Conservation (phyloP, 2,329 filamentous ascomycete species). For the Thermoascus crustaceus region DNA sequence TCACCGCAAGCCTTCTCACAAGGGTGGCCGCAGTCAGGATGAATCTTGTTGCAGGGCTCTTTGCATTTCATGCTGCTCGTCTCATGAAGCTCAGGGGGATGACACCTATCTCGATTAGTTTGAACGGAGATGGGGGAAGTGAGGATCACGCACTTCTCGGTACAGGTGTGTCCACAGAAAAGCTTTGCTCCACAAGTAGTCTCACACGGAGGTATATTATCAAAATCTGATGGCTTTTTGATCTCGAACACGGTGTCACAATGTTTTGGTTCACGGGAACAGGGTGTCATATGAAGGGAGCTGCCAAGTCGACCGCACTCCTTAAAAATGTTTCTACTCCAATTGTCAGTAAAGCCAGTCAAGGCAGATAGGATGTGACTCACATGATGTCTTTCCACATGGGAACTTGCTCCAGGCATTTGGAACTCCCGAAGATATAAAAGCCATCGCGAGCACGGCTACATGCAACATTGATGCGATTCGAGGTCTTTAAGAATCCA, state of each 20-base stretch:
- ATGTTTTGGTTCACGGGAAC: constrained; percentile 15
- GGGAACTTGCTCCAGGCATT: constrained; percentile 14
- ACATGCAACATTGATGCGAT: constrained; percentile 53
- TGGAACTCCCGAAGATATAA: constrained; percentile 26
- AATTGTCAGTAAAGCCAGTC: not conserved
- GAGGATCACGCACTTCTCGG: constrained; percentile 4
- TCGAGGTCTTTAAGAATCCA: constrained; percentile 55
- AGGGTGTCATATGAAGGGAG: constrained; percentile 13
- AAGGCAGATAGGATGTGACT: not conserved
- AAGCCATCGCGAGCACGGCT: constrained; percentile 26
- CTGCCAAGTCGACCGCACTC: constrained; percentile 13
- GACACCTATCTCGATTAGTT: constrained; percentile 10
- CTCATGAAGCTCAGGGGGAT: constrained; percentile 13
- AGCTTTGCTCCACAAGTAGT: constrained; percentile 13
- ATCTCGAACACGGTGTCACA: constrained; percentile 7
- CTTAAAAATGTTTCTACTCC: constrained; percentile 10
- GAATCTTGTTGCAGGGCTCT: constrained; percentile 10
- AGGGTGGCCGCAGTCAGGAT: constrained; percentile 11
- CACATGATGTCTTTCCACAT: constrained; percentile 22
- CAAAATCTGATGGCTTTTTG: constrained; percentile 16
- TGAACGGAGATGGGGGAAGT: not conserved
- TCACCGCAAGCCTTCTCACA: constrained; percentile 14
- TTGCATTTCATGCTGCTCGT: constrained; percentile 10
- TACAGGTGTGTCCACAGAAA: constrained; percentile 18
- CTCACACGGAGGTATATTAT: constrained; percentile 12